Conservation (phyloP, 2,329 filamentous ascomycete genomes). For the Grosmannia huntii region DNA sequence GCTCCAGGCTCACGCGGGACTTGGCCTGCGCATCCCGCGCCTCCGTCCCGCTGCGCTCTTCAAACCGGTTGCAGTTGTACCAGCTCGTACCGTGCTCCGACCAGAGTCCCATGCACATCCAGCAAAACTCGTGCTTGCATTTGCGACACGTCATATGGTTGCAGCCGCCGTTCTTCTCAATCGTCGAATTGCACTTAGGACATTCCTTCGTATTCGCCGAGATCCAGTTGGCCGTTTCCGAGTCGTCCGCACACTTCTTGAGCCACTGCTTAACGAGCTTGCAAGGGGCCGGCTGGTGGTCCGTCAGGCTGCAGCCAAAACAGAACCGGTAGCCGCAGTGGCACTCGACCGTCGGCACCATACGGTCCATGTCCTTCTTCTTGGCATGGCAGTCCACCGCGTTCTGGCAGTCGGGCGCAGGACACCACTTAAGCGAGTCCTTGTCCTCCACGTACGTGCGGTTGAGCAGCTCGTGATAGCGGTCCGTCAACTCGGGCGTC, state of each 20-base stretch:
- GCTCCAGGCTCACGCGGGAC: conserved; percentile 78
- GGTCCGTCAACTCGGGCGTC: conserved; percentile 36
- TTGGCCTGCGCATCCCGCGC: conserved; percentile 86
- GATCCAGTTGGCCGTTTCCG: conserved; percentile 98
- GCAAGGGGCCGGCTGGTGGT: conserved; percentile 91
- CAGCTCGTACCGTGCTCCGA: conserved; percentile 97
- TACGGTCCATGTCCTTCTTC: conserved; percentile 68
- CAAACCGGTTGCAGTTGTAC: conserved; percentile 98
- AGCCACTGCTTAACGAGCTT: conserved; percentile 87
- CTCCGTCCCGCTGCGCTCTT: conserved; percentile 87
- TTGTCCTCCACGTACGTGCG: conserved; percentile 96
- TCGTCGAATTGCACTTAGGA: conserved; percentile 88
- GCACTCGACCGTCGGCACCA: conserved; percentile 86
- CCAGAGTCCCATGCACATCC: conserved; percentile 99
- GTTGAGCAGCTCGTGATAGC: conserved; percentile 78
- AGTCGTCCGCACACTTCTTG: conserved; percentile 97
- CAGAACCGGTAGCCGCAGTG: conserved; percentile 80
- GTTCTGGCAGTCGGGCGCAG: conserved; percentile 91
- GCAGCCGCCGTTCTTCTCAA: conserved; percentile 96
- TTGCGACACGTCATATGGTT: conserved; percentile 98
- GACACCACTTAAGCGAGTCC: conserved; percentile 93
- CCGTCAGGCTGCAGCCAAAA: conserved; percentile 80
- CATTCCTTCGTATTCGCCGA: conserved; percentile 98
- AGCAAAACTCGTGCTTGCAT: conserved; percentile 94
- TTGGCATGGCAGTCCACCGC: conserved; percentile 83